These are phyloP conservation scores for Quercus alba DNA, from an alignment of 306 rosid species.

Conservation along the genomic window DNA sequence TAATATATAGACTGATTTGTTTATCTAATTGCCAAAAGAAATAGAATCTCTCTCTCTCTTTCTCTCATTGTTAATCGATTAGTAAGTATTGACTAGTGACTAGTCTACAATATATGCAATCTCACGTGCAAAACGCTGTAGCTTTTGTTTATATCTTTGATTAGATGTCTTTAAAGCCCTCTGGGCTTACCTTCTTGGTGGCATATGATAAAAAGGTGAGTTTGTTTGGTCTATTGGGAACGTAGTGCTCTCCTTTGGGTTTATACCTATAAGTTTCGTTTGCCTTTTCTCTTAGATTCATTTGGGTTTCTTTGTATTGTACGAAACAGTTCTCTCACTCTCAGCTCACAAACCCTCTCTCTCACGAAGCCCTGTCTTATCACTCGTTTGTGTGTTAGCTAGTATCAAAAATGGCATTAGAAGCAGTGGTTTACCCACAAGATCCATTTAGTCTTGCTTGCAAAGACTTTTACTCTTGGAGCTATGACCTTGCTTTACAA, in stretches of 20 bases:
- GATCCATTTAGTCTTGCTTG: conserved; percentile 30
- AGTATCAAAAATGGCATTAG: conserved; percentile 38
- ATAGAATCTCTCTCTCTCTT: too few relatives aligned
- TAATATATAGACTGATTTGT: neutral
- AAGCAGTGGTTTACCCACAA: conserved; percentile 43
- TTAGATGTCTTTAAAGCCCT: conserved; percentile 14
- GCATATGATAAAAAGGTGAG: conserved; percentile 35
- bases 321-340: too few relatives aligned
- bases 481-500: conserved; percentile 21
- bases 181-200: conserved; percentile 19
- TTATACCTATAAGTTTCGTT: neutral
- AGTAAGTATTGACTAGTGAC: conserved; percentile 30
- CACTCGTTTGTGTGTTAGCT: neutral
- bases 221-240: conserved; percentile 49
- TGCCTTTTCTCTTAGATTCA: too few relatives aligned
- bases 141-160: conserved; percentile 31
- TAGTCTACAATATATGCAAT: conserved; percentile 33
- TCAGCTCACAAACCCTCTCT: too few relatives aligned
- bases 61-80: conserved; percentile 19
- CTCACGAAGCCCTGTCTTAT: neutral
- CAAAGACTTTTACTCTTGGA: conserved; percentile 35
- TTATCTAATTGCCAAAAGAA: conserved; percentile 24
- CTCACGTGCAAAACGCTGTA: conserved; percentile 67
- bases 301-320: too few relatives aligned
- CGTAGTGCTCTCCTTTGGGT: neutral